Evolutionary conservation across 768 basidiomycete species (phyloP).

Genomic region (Boletellus ananas): DNA sequence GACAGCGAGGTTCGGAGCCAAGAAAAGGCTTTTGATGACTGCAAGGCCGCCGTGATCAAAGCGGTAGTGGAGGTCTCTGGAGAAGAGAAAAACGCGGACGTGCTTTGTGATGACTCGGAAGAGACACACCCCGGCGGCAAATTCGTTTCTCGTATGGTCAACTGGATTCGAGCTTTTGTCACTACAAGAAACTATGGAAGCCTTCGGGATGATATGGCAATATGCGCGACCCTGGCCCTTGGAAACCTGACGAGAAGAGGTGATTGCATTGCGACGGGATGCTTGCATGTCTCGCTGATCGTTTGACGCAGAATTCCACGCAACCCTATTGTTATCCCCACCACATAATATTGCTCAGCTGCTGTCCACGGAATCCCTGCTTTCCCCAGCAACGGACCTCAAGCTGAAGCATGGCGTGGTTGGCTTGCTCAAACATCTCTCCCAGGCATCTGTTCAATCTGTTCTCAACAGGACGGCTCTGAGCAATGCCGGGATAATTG

Average conservation of each 20-base stretch:
- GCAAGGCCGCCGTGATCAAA: conserved; percentile 84
- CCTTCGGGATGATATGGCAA: conserved; percentile 68
- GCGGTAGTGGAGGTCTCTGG: conserved; percentile 83
- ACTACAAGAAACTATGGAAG: conserved; percentile 31
- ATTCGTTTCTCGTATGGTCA: conserved; percentile 69
- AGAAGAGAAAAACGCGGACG: conserved; percentile 72
- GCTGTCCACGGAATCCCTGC: conserved; percentile 52
- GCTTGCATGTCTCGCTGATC: conserved; percentile 6
- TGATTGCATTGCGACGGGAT: conserved; percentile 25
- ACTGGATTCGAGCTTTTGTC: conserved; percentile 66
- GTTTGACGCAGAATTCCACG: conserved; percentile 47
- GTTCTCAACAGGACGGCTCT: conserved; percentile 56
- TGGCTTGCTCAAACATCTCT: conserved; percentile 83
- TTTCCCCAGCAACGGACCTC: conserved; percentile 57
- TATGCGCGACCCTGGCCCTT: conserved; percentile 78
- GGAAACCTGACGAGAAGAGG: conserved; percentile 81
- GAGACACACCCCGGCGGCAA: conserved; percentile 57
- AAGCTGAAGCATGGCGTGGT: conserved; percentile 88
- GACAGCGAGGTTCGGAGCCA: conserved; percentile 51
- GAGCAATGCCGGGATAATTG: conserved; percentile 59
- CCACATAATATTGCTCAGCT: conserved; percentile 63
- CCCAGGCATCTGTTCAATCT: conserved; percentile 62
- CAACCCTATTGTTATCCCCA: conserved; percentile 57
- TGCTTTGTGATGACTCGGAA: conserved; percentile 69
- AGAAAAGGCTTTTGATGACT: conserved; percentile 72